Percentiles rank a stretch among this genome's conserved stretches.
These are phyloP conservation scores for Chaetomium sp. DNA, from an alignment of 2,329 filamentous ascomycete species.

Conservation along the genomic window DNA sequence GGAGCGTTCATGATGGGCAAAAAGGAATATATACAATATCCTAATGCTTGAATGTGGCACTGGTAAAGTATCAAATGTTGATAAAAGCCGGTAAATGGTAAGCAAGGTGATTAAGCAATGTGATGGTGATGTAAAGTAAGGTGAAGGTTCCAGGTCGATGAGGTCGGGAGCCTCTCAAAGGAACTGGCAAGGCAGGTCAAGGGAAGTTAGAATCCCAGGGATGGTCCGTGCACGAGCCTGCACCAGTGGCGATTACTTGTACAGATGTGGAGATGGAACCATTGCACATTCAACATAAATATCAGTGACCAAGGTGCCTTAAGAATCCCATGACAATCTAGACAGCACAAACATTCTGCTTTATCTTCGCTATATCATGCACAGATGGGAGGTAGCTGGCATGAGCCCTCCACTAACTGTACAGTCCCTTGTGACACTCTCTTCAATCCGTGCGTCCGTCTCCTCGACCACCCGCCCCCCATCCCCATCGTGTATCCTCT, in stretches of 20 bases:
- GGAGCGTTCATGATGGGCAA: conserved; percentile 34
- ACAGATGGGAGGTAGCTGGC: neutral
- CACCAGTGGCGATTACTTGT: neutral
- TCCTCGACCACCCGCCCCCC: neutral
- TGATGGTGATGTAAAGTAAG: neutral
- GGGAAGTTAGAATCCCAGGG: neutral
- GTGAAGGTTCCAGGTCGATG: neutral
- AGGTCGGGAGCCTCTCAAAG: neutral
- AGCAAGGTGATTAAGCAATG: neutral
- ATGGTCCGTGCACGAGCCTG: neutral
- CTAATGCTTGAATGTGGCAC: neutral
- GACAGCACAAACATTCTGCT: neutral
- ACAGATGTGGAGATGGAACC: neutral
- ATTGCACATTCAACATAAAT: neutral
- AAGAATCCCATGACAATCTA: neutral
- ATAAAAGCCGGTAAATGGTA: neutral
- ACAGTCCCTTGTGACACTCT: neutral
- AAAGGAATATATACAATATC: neutral
- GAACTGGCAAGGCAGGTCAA: neutral
- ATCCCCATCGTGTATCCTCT: conserved; percentile 1
- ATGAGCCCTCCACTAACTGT: neutral
- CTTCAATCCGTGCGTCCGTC: neutral
- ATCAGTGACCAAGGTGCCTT: neutral
- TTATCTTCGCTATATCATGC: neutral
- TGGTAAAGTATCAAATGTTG: neutral